Percentiles rank a stretch among this genome's conserved stretches.
phyloP scores from a whole-genome alignment of 768 basidiomycete species.

The Pleurotus sapidus region DNA sequence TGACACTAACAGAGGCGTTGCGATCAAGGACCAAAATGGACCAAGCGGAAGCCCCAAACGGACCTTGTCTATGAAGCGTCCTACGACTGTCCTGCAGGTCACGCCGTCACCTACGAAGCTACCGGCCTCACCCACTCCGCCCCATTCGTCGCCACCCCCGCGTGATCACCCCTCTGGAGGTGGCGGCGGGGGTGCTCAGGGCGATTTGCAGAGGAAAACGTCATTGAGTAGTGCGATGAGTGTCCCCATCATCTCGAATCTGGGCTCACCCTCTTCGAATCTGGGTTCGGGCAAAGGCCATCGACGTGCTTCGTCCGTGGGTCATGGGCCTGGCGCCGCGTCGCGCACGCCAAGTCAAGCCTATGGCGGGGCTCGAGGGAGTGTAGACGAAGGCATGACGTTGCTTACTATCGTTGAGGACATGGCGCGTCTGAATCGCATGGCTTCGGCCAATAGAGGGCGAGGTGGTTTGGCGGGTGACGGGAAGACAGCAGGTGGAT shows the following conservation, averaged over 20 bases:
- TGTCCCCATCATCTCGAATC: slow-evolving; percentile 17
- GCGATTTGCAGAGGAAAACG: slow-evolving; percentile 23
- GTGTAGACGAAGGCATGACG: slow-evolving; percentile 24
- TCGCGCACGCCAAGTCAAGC: neutral
- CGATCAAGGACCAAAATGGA: neutral
- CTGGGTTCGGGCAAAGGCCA: neutral
- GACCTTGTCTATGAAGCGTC: neutral
- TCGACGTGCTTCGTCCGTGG: slow-evolving; percentile 1
- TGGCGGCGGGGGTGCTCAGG: no score
- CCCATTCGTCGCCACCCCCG: no score
- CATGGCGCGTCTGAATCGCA: slow-evolving; percentile 41
- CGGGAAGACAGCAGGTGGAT: neutral
- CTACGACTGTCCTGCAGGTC: no score
- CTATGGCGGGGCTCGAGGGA: no score
- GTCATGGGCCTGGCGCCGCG: slow-evolving; percentile 12
- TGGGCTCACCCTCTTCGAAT: neutral
- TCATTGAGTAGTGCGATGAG: slow-evolving; percentile 29
- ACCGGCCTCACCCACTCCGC: no score
- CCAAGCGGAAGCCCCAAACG: neutral
- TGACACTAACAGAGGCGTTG: slow-evolving; percentile 11
- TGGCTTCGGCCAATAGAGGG: neutral
- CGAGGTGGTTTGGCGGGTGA: neutral
- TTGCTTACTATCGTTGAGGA: slow-evolving; percentile 72
- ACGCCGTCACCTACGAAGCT: no score
- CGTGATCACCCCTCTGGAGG: no score